Evolutionary conservation across 208 protist species (phyloP).

Genomic region (Naegleria lovaniensis): DNA sequence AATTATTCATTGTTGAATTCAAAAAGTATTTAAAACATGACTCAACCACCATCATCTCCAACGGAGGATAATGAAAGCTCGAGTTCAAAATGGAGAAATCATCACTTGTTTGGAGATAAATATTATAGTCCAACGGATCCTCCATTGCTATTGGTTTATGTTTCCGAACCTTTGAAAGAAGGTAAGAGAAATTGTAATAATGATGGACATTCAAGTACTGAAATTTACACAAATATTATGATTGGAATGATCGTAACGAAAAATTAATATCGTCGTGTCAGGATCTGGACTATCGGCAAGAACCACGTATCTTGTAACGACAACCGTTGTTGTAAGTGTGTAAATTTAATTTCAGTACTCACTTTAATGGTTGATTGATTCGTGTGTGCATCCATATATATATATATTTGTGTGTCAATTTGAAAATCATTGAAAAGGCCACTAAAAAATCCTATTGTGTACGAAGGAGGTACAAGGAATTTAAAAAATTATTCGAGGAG

Average conservation of each 20-base stretch:
- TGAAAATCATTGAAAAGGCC: neutral
- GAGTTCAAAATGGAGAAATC: neutral
- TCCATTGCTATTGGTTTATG: neutral
- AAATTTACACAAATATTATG: no score
- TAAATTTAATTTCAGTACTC: neutral
- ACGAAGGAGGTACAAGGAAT: neutral
- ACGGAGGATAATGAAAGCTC: no score
- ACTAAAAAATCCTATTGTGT: neutral
- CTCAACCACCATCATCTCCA: no score
- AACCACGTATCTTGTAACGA: neutral
- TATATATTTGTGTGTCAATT: no score
- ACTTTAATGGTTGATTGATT: no score
- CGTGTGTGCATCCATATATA: no score
- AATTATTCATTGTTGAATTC: no score
- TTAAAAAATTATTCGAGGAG: slow-evolving; percentile 9
- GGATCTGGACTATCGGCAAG: neutral
- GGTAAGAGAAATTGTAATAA: neutral
- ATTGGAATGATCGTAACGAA: no score
- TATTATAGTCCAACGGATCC: neutral
- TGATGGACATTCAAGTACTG: no score
- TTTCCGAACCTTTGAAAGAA: neutral
- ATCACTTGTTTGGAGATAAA: neutral
- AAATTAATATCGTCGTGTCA: no score
- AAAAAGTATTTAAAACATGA: no score
- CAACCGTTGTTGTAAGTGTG: neutral